A percentile compares a stretch with the other conserved stretches of the same genome.
These are phyloP conservation scores for Pestalotiopsis fici DNA, from an alignment of 2,329 filamentous ascomycete genomes.

Conservation along the genomic window DNA sequence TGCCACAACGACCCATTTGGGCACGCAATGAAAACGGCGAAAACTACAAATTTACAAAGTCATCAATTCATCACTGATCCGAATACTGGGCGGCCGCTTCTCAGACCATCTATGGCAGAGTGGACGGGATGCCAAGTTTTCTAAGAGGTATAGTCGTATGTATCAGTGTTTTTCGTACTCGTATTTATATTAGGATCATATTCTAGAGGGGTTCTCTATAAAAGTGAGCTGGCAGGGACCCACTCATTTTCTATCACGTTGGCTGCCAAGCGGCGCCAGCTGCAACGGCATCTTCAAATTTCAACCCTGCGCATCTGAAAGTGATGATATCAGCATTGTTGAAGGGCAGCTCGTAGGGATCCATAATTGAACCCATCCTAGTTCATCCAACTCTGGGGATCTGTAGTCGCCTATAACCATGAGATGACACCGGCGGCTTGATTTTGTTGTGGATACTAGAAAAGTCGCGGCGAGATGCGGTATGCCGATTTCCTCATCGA, in stretches of 20 bases:
- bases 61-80: too few species aligned
- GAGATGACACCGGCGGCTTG: slow-evolving; percentile 3
- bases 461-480: slow-evolving; percentile 44
- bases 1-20: too few species aligned
- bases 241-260: background rate
- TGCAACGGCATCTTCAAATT: background rate
- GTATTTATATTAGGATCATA: too few species aligned
- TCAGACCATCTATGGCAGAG: too few species aligned
- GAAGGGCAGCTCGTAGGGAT: background rate
- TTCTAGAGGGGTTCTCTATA: too few species aligned
- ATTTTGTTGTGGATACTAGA: slow-evolving; percentile 6
- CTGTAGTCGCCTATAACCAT: background rate
- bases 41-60: too few species aligned
- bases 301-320: background rate
- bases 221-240: too few species aligned
- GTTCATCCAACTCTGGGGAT: background rate
- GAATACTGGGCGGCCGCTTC: too few species aligned
- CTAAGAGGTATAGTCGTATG: too few species aligned
- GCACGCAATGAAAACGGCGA: too few species aligned
- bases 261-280: background rate
- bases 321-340: slow-evolving; percentile 8
- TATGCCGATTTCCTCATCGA: slow-evolving; percentile 69
- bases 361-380: background rate
- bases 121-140: too few species aligned
- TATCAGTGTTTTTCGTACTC: too few species aligned